Percentiles rank a stretch among this genome's conserved stretches.
Conservation (phyloP, 345 rosid species). For the Moricandia moricandioides region DNA sequence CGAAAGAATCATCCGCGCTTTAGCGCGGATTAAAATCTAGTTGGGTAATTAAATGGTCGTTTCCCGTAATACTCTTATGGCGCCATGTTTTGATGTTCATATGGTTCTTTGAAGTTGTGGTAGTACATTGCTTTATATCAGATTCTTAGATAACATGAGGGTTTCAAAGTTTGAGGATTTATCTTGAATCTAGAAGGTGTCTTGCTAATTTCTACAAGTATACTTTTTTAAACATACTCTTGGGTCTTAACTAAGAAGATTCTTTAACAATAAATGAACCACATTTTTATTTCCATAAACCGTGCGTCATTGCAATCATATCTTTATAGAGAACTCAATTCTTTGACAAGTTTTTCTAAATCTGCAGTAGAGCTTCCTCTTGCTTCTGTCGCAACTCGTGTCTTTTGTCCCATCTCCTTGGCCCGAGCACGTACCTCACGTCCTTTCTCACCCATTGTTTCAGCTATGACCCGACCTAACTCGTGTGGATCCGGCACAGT, state of each 20-base stretch:
- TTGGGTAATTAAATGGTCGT: too few species aligned
- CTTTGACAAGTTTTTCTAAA: slow-evolving; percentile 14
- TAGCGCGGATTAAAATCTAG: too few species aligned
- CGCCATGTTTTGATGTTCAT: not conserved
- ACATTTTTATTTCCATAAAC: not conserved
- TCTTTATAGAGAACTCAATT: not conserved
- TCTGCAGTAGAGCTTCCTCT: slow-evolving; percentile 8
- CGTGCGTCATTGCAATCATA: not conserved
- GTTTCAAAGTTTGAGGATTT: not conserved
- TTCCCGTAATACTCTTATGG: too few species aligned
- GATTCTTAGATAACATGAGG: not conserved
- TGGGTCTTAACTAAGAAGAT: not conserved
- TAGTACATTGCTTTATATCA: not conserved
- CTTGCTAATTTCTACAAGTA: not conserved
- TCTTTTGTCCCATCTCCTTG: not conserved
- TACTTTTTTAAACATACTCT: not conserved
- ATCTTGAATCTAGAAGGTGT: not conserved
- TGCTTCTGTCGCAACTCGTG: not conserved
- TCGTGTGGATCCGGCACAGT: slow-evolving; percentile 53
- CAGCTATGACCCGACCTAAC: slow-evolving; percentile 34
- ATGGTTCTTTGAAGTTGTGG: not conserved
- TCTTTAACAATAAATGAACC: not conserved
- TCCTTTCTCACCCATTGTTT: slow-evolving; percentile 28
- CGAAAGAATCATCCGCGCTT: too few species aligned
- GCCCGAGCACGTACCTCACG: not conserved